Base-by-base conservation (phyloP, 441 rosid species). In the Lepidium campestre region DNA sequence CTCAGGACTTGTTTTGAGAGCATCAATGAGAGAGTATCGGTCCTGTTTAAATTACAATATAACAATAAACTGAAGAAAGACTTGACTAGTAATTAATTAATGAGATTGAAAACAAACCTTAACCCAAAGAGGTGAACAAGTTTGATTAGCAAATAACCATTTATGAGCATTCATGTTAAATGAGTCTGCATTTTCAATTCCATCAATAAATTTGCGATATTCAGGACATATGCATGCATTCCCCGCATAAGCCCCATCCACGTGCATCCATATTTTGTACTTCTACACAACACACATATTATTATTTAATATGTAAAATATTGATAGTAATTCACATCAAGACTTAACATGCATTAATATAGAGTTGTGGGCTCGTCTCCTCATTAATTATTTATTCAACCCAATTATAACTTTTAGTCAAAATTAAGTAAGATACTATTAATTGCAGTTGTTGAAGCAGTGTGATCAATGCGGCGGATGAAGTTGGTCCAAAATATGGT, bases 231-330 rank as follows among this genome's bases (percentile, higher is more conserved):
- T 74, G 56, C 98, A 92, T 14, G 93, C 90, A 68, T 87, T 92
- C 76, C 97, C 98, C 57, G 97, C 97, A 73, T 92, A 90, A n/a
- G 96, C 97, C 56, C 90, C 92, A 83, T 88, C 97, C 70, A 88
- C 84, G 41, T 90, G 98, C 77, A 90, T 78, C 97, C 97, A 90
- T 61, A 92, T 76, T 63, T 66, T 85, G 59, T 85, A 66, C 35
- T 68, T 82, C 98, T 89, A 82, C 55, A 75, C 57, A 47, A 47
- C 45, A n/a, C n/a, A n/a, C n/a, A n/a, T n/a, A n/a, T n/a, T n/a
- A n/a, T n/a, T n/a, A n/a, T n/a, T n/a, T n/a, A n/a, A n/a, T n/a
- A n/a, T n/a, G n/a, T n/a, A n/a, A n/a, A n/a, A n/a, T n/a, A n/a
- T n/a, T n/a, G n/a, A 29, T 29, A 29, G 32, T 29, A 29, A 6